Evolutionary conservation across 2,329 filamentous ascomycete genomes (phyloP), one percentile per base, ranked within the genome.

Genomic region (Neofusicoccum laricinum): DNA sequence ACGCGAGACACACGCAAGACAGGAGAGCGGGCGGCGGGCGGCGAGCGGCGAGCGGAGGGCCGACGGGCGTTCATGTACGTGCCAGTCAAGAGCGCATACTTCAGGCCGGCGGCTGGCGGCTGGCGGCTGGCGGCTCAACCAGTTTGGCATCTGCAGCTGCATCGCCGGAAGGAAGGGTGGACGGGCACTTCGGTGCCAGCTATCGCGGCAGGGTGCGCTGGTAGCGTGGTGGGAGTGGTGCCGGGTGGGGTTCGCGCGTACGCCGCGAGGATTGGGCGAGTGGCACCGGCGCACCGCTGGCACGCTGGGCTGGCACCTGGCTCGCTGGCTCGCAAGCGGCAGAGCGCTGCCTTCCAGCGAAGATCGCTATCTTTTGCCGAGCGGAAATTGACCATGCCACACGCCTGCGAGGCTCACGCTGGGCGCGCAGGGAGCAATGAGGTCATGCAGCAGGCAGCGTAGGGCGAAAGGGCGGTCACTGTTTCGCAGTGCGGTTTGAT

Each of bases 351-450:
- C 15, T 15, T 43, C 11, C 40, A 41, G n/a, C 30, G 41, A 32
- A 59, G 55, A 46, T 59, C 41, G 40, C 40, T 46, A 46, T 59
- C 55, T 59, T 59, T 59, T 59, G 55, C 55, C 55, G 55, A 59
- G 55, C 55, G 55, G 55, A 59, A 59, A 59, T 59, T 46, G 41
- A 7, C 25, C 25, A 30, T 30, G 25, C 25, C 25, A 30, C 25
- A 6, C 25, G 25, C 6, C 4, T 6, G 25, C 4, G 25, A 30
- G 25, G 25, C 25, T 4, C 25, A 30, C 25, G 25, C 25, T 6
- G 25, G 25, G 25, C 19, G 17, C 32, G 50, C 50, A 53, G 50
- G 50, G 32, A 21, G 55, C 49, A 36, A 59, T 59, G 55, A 59
- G 55, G 55, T 59, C 55, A 59, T 45, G 14, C 17, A n/a, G 38